Percentiles rank a stretch among this genome's conserved stretches.
Conservation (phyloP, 768 basidiomycete genomes). For the Tricholoma terreum region DNA sequence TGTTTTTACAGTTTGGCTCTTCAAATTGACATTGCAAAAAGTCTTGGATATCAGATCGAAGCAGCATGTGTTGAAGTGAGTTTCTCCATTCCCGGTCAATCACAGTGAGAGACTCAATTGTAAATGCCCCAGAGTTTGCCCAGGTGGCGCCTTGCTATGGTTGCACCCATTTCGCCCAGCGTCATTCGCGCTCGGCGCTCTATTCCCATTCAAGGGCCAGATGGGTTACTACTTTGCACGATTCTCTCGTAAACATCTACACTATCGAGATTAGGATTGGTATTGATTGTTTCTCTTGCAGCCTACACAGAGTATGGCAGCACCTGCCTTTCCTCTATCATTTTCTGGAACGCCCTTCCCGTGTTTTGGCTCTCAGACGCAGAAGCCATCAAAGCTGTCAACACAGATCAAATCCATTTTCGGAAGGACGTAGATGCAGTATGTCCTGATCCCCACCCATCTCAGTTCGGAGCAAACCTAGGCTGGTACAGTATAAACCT, state of each 20-base stretch:
- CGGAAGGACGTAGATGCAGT: slow-evolving; percentile 39
- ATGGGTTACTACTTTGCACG: slow-evolving; percentile 31
- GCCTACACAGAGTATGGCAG: slow-evolving; percentile 38
- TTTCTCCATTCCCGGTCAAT: not conserved
- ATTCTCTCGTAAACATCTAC: slow-evolving; percentile 31
- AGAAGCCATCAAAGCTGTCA: slow-evolving; percentile 37
- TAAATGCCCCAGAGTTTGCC: slow-evolving; percentile 11
- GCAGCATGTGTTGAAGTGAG: not conserved
- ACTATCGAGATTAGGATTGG: not conserved
- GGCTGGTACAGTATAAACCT: slow-evolving; percentile 30
- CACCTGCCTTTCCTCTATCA: slow-evolving; percentile 36
- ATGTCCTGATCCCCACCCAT: not conserved
- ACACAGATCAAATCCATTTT: slow-evolving; percentile 32
- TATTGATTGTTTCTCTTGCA: slow-evolving; percentile 10
- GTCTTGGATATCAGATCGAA: not conserved
- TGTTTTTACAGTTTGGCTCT: too few relatives aligned
- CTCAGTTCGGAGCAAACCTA: not conserved
- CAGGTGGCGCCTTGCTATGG: slow-evolving; percentile 17
- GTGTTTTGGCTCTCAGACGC: slow-evolving; percentile 43
- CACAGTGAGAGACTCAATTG: not conserved
- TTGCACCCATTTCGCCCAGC: slow-evolving; percentile 30
- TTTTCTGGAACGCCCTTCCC: slow-evolving; percentile 26
- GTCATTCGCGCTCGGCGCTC: slow-evolving; percentile 22
- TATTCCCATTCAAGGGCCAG: slow-evolving; percentile 33
- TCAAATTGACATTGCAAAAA: too few relatives aligned